Conservation (phyloP, 2,329 filamentous ascomycete species). For the Microdochium bolleyi region DNA sequence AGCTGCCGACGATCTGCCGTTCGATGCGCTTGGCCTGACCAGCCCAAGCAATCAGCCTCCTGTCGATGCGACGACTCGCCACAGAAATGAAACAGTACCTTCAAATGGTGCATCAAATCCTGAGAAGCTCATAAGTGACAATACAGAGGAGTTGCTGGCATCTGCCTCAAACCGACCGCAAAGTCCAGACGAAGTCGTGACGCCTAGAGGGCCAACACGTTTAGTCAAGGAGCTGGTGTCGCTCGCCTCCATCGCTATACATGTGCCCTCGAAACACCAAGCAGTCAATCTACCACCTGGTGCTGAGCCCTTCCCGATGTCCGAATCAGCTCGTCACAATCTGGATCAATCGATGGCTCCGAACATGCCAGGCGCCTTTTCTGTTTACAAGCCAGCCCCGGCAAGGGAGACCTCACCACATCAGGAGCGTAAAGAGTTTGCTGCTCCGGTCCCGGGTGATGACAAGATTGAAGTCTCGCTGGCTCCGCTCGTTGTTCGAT, state of each 20-base stretch:
- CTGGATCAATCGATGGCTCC: conserved; percentile 28
- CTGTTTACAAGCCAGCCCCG: conserved; percentile 28
- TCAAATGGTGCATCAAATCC: too few species aligned
- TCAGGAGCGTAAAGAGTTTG: conserved; percentile 5
- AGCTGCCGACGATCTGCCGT: conserved; percentile 22
- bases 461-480: conserved; percentile 39
- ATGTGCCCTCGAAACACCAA: conserved; percentile 18
- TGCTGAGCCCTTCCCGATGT: conserved; percentile 4
- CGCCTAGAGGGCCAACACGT: conserved; percentile 44
- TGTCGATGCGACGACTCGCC: neutral
- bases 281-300: conserved; percentile 1
- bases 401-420: conserved; percentile 5
- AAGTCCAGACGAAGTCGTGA: conserved; percentile 31
- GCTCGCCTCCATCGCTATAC: conserved; percentile 44
- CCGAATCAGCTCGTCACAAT: neutral
- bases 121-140: too few species aligned
- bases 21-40: neutral
- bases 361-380: conserved; percentile 55
- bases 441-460: conserved; percentile 11
- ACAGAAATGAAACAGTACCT: too few species aligned
- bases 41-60: neutral
- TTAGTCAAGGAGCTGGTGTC: conserved; percentile 47
- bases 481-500: conserved; percentile 43
- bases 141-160: conserved; percentile 5
- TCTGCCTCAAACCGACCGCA: neutral